phyloP scores from a whole-genome alignment of 2,329 filamentous ascomycete genomes.

The Sordariomycetes sp. region DNA sequence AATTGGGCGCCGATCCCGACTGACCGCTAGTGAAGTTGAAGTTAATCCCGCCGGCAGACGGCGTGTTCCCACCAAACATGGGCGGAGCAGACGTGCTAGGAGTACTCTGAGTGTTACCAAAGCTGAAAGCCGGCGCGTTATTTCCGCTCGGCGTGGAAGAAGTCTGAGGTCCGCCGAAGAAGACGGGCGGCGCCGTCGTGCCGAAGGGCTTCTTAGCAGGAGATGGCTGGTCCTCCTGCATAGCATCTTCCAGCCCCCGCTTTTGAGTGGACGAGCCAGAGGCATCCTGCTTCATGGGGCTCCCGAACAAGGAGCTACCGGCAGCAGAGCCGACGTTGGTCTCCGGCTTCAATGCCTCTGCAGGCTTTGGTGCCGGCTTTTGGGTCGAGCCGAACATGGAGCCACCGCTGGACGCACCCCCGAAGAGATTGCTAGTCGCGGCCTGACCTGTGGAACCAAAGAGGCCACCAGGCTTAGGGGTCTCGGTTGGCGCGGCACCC shows the following conservation, averaged over 20 bases:
- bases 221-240: slow-evolving; percentile 13
- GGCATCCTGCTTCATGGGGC: slow-evolving; percentile 26
- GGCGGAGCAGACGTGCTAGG: slow-evolving; percentile 10
- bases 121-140: slow-evolving; percentile 20
- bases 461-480: background rate
- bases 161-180: slow-evolving; percentile 11
- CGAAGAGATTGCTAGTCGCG: slow-evolving; percentile 7
- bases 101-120: slow-evolving; percentile 11
- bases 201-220: slow-evolving; percentile 17
- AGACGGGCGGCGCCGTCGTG: slow-evolving; percentile 7
- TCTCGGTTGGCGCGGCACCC: background rate
- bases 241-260: slow-evolving; percentile 8
- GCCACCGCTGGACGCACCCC: slow-evolving; percentile 6
- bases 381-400: slow-evolving; percentile 16
- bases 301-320: slow-evolving; percentile 11
- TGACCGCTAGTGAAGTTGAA: slow-evolving; percentile 1
- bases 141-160: slow-evolving; percentile 8
- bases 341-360: slow-evolving; percentile 14
- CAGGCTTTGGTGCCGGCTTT: slow-evolving; percentile 9
- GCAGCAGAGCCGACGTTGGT: slow-evolving; percentile 12
- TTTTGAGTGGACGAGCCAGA: slow-evolving; percentile 8
- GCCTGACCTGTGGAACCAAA: slow-evolving; percentile 5
- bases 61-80: slow-evolving; percentile 20
- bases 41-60: slow-evolving; percentile 8
- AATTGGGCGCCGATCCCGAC: slow-evolving; percentile 10